Conservation (phyloP, 768 basidiomycete species). For the Boletus patriciae region DNA sequence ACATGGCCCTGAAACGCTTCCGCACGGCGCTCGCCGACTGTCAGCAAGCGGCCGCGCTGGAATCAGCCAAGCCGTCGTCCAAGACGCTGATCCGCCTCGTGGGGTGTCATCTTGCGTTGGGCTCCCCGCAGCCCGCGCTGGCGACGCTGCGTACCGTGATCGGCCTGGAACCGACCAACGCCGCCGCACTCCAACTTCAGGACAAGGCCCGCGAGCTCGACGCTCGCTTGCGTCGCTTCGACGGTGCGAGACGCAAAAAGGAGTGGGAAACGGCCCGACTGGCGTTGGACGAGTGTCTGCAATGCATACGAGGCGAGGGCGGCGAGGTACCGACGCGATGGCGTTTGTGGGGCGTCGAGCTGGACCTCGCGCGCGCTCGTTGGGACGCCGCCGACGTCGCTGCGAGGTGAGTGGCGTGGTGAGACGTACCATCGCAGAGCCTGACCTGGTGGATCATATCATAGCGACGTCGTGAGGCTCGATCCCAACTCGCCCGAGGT, state of each 20-base stretch:
- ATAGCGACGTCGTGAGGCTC: slow-evolving; percentile 72
- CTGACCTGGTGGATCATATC: slow-evolving; percentile 1
- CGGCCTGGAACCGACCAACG: slow-evolving; percentile 60
- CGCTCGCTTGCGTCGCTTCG: slow-evolving; percentile 63
- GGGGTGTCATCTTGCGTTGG: slow-evolving; percentile 80
- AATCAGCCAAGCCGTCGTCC: slow-evolving; percentile 57
- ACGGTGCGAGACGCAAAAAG: slow-evolving; percentile 51
- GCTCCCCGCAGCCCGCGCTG: slow-evolving; percentile 62
- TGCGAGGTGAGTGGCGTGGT: slow-evolving; percentile 59
- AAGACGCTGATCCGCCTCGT: slow-evolving; percentile 85
- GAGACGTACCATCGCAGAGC: not conserved
- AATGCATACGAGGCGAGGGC: slow-evolving; percentile 72
- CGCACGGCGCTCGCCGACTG: slow-evolving; percentile 75
- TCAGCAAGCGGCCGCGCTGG: slow-evolving; percentile 67
- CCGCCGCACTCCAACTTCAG: slow-evolving; percentile 58
- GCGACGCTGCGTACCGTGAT: slow-evolving; percentile 65
- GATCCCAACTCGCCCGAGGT: slow-evolving; percentile 77
- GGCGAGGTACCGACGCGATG: slow-evolving; percentile 76
- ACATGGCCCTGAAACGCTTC: slow-evolving; percentile 81
- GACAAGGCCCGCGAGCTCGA: slow-evolving; percentile 62
- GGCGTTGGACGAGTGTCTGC: slow-evolving; percentile 73
- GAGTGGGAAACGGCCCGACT: slow-evolving; percentile 79
- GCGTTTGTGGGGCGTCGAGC: slow-evolving; percentile 76
- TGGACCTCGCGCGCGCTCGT: slow-evolving; percentile 68
- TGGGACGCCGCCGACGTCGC: slow-evolving; percentile 73